Evolutionary conservation across 257 asterid genomes (phyloP).

Genomic region (Petunia axillaris): DNA sequence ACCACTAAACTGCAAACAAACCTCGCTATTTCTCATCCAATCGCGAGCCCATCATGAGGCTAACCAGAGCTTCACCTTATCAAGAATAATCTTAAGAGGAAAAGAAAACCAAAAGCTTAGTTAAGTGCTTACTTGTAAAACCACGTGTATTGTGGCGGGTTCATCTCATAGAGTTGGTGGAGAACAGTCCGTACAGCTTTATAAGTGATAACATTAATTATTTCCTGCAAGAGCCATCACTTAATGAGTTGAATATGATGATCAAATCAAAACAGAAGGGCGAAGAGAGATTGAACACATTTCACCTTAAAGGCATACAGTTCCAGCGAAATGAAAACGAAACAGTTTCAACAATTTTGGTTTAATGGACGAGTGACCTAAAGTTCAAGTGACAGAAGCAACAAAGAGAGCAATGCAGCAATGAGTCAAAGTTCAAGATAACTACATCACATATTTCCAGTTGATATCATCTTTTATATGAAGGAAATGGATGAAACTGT

Average conservation of each 20-base stretch:
- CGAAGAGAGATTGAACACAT: not conserved
- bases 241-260: slow-evolving; percentile 1
- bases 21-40: not conserved
- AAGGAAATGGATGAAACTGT: not conserved
- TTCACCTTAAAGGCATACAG: not conserved
- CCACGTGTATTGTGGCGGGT: slow-evolving; percentile 65
- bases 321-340: not conserved
- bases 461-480: not conserved
- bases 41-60: not conserved
- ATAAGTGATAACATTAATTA: slow-evolving; percentile 54
- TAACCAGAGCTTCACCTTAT: not conserved
- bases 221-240: slow-evolving; percentile 42
- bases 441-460: not conserved
- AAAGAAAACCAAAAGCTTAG: slow-evolving; percentile 22
- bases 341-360: not conserved
- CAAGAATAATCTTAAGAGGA: not conserved
- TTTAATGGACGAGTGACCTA: not conserved
- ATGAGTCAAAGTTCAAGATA: not conserved
- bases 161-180: slow-evolving; percentile 72
- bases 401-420: slow-evolving; percentile 10
- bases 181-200: slow-evolving; percentile 78
- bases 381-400: slow-evolving; percentile 1
- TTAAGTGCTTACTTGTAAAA: slow-evolving; percentile 72
- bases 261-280: not conserved
- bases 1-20: not conserved